Base-by-base conservation (phyloP, 768 basidiomycete genomes). In the Daedalea quercina region DNA sequence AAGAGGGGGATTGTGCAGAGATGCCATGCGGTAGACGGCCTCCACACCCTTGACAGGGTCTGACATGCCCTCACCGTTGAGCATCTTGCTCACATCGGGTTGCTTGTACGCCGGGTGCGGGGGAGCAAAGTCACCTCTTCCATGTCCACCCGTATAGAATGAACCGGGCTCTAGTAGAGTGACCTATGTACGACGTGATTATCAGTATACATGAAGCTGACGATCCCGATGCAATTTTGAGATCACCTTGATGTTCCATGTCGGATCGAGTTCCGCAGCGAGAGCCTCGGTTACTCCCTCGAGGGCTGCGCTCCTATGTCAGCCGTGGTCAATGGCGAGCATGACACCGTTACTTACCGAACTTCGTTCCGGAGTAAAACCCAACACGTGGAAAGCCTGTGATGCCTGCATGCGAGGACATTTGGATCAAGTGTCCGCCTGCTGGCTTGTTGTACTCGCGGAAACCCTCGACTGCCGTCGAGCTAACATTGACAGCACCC, bases 401-500 rank as follows among this genome's bases (percentile, higher is more conserved):
- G 24, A 69, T n/a, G 33, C 68, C 68, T 50, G 56, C 53, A 53
- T 50, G 46, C 25, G 75, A 74, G 28, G 67, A 69, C 47, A 67
- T 59, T 47, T 74, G 71, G 12, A 77, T 54, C 20, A 77, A 58
- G 15, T 60, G 62, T 8, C 75, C 76, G 1, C 62, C 62, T n/a
- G 20, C 15, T 3, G 54, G 56, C 4, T n/a, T 49, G 20, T 68
- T 66, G 47, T 59, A 57, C n/a, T 65, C 64, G 6, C 66, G 62
- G 56, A 71, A 70, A 49, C 62, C 47, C 42, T 54, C 58, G 11
- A 71, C 24, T 13, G 62, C 70, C 55, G 56, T 57, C 34, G 44
- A 43, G 24, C 19, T 47, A 23, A 62, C 54, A 24, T 51, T 40
- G 20, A 44, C 42, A 9, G 61, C 64, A 41, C 40, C 65, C 61